These are phyloP conservation scores for Bjerkandera adusta DNA, from an alignment of 1,284 basidiomycete species.

Conservation along the genomic window DNA sequence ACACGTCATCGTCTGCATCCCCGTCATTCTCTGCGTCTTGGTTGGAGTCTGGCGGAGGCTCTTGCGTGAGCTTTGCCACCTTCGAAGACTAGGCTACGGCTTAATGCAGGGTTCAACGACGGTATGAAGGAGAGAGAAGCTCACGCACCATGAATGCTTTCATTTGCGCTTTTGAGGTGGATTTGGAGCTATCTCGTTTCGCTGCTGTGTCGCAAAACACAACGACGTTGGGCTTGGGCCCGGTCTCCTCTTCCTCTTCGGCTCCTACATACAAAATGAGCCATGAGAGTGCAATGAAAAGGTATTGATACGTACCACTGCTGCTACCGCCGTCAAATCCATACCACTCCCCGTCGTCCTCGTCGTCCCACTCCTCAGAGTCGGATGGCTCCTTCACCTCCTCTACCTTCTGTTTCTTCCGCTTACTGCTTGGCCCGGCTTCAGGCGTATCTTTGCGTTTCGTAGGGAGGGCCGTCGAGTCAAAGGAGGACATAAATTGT, in stretches of 20 bases:
- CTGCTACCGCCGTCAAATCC: constrained; percentile 26
- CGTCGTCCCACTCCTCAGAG: constrained; percentile 29
- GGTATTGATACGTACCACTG: too few relatives aligned
- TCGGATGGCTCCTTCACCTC: constrained; percentile 13
- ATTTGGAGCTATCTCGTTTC: too few relatives aligned
- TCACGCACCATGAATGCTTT: constrained; percentile 71
- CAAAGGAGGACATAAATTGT: constrained; percentile 58
- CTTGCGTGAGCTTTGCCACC: constrained; percentile 54
- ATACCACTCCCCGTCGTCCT: constrained; percentile 40
- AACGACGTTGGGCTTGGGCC: constrained; percentile 40
- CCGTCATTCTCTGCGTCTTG: constrained; percentile 24
- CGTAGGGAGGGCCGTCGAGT: constrained; percentile 25
- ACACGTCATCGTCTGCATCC: constrained; percentile 45
- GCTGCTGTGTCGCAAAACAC: constrained; percentile 49
- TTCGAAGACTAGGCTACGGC: constrained; percentile 82
- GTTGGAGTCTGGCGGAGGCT: constrained; percentile 23
- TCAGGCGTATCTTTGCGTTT: constrained; percentile 22
- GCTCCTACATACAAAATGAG: background rate
- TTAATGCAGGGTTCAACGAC: constrained; percentile 3
- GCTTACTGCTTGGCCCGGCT: background rate
- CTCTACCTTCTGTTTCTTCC: constrained; percentile 10
- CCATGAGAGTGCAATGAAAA: too few relatives aligned
- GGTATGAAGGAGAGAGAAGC: constrained; percentile 9
- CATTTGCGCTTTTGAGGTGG: constrained; percentile 40
- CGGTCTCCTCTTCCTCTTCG: background rate